Percentiles rank a stretch among this genome's conserved stretches.
phyloP scores from a whole-genome alignment of 768 basidiomycete species.

The Hygrophoropsis aurantiaca region DNA sequence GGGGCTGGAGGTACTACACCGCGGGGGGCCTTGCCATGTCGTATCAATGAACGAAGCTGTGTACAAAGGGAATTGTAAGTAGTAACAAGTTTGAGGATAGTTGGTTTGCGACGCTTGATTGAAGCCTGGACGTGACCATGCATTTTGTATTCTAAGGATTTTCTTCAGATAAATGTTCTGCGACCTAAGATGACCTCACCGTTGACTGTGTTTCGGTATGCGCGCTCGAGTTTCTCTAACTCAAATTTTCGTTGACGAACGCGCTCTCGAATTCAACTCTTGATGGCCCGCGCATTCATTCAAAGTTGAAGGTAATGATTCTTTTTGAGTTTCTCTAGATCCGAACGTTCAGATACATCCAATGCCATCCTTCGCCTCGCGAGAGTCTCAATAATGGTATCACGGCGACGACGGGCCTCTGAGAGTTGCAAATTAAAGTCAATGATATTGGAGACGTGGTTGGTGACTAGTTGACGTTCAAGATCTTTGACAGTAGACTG shows the following conservation, averaged over 20 bases:
- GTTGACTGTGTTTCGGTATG: slow-evolving; percentile 13
- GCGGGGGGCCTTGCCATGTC: slow-evolving; percentile 14
- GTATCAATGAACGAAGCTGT: slow-evolving; percentile 15
- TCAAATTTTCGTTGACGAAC: slow-evolving; percentile 18
- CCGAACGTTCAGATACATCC: slow-evolving; percentile 1
- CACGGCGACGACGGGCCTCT: not conserved
- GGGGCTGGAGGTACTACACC: slow-evolving; percentile 16
- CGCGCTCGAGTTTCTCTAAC: slow-evolving; percentile 11
- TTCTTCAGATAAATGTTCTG: too few relatives aligned
- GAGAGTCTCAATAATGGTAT: not conserved
- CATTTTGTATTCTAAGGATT: slow-evolving; percentile 21
- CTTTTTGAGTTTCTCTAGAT: slow-evolving; percentile 6
- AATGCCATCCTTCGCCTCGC: not conserved
- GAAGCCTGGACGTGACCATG: slow-evolving; percentile 19
- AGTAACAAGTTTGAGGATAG: slow-evolving; percentile 14
- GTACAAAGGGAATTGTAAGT: slow-evolving; percentile 28
- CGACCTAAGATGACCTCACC: too few relatives aligned
- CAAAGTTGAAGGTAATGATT: slow-evolving; percentile 9
- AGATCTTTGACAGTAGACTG: not conserved
- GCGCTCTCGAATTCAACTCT: slow-evolving; percentile 12
- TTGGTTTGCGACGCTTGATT: slow-evolving; percentile 24
- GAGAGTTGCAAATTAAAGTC: slow-evolving; percentile 4
- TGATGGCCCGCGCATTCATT: slow-evolving; percentile 21
- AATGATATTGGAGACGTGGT: not conserved
- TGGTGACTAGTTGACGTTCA: not conserved